Percentiles rank a stretch among this genome's conserved stretches.
These are phyloP conservation scores for Trypanosoma melophagium DNA, from an alignment of 208 protist species.

Conservation along the genomic window DNA sequence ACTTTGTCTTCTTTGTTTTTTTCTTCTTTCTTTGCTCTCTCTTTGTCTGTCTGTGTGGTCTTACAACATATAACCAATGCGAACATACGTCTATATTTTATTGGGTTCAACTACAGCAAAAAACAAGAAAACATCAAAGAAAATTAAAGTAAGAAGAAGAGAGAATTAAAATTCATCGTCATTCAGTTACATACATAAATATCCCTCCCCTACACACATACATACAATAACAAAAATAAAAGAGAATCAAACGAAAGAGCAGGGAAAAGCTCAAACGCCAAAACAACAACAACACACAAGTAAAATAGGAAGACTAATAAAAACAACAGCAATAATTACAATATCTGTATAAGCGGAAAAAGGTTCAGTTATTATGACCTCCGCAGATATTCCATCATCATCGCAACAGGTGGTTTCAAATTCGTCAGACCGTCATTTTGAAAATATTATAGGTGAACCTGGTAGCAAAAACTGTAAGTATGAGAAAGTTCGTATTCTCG, in stretches of 20 bases:
- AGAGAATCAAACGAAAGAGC: not conserved
- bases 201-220: too few relatives aligned
- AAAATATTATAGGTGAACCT: slow-evolving; percentile 19
- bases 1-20: too few relatives aligned
- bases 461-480: slow-evolving; percentile 15
- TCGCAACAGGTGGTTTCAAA: slow-evolving; percentile 5
- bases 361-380: not conserved
- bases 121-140: too few relatives aligned
- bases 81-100: too few relatives aligned
- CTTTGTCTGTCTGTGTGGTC: too few relatives aligned
- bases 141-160: too few relatives aligned
- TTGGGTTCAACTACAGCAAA: too few relatives aligned
- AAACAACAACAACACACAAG: not conserved
- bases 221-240: too few relatives aligned
- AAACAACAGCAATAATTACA: not conserved
- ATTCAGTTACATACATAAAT: too few relatives aligned
- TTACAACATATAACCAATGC: too few relatives aligned
- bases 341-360: not conserved
- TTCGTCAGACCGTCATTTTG: slow-evolving; percentile 7
- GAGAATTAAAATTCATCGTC: too few relatives aligned
- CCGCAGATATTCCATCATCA: slow-evolving; percentile 10
- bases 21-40: too few relatives aligned
- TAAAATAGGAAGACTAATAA: not conserved
- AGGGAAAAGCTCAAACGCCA: not conserved
- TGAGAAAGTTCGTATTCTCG: slow-evolving; percentile 18